Base-by-base conservation (phyloP, 139 green algal genomes). In the Chlorella sp. region DNA sequence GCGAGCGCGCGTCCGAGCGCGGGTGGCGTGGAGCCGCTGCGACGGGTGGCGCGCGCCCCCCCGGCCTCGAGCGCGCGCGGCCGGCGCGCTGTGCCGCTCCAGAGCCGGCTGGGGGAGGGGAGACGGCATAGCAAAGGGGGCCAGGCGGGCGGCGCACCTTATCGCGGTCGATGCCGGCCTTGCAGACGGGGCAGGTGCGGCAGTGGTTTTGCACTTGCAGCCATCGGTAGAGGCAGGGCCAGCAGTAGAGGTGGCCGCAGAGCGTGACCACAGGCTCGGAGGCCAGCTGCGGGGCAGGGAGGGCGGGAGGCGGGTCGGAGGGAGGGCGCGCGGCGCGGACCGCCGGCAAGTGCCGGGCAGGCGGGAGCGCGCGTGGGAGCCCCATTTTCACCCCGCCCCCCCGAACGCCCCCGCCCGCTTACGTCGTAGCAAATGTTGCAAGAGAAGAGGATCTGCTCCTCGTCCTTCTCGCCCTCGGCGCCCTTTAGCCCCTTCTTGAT, bases 381-480 rank as follows among this genome's bases (percentile, higher is more conserved):
- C n/a, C n/a, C n/a, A n/a, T n/a, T n/a, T n/a, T n/a, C n/a, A n/a
- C n/a, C n/a, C n/a, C n/a, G n/a, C n/a, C n/a, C n/a, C n/a, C n/a
- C n/a, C n/a, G n/a, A n/a, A n/a, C 6, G 8, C 46, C 17, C 2
- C 48, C 2, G 35, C 41, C 12, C 53, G 35, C 71, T 68, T 67
- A 80, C 72, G 33, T 98, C 95, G 41, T 98, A 83, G 79, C 95
- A 98, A n/a, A 98, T 94, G 79, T 98, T 98, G 86, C 95, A 98
- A 74, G 93, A 89, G 46, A 97, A 98, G 12, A 82, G 69, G 9
- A 51, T 67, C 2, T 64, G 59, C 2, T 90, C 87, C 25, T 78
- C 55, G 8, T 19, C 45, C 15, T 72, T 73, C 3, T 74, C 74
- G 7, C 46, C 51, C n/a, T 40, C 23, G 35, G 33, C n/a, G n/a